These are phyloP conservation scores for Sphagnum fallax DNA, from an alignment of 228 moss, liverwort and hornwort species.

Conservation along the genomic window DNA sequence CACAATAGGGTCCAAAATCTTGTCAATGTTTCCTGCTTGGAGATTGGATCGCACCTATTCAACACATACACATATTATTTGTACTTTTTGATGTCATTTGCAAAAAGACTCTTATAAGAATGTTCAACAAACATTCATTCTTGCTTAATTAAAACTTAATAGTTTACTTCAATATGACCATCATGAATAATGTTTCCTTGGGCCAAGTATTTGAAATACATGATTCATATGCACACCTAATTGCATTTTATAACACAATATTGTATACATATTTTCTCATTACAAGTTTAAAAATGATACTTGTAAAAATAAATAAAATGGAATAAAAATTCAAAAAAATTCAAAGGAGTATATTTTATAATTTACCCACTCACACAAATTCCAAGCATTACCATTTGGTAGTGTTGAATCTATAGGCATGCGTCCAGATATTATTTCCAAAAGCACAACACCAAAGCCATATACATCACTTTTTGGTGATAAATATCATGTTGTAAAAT, in stretches of 20 bases:
- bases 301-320: too few species aligned
- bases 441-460: slow-evolving; percentile 25
- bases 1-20: slow-evolving; percentile 10
- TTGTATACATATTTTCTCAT: too few species aligned
- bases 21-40: slow-evolving; percentile 7
- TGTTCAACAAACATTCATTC: too few species aligned
- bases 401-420: slow-evolving; percentile 10
- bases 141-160: neutral
- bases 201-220: neutral
- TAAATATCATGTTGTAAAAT: slow-evolving; percentile 6
- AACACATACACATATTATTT: too few species aligned
- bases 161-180: neutral
- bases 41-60: slow-evolving; percentile 13
- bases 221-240: neutral
- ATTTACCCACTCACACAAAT: slow-evolving; percentile 13
- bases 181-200: too few species aligned
- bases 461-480: slow-evolving; percentile 27
- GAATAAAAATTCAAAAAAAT: too few species aligned
- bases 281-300: too few species aligned
- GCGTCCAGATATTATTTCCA: slow-evolving; percentile 14
- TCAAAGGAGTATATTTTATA: too few species aligned
- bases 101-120: too few species aligned
- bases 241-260: neutral
- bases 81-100: too few species aligned
- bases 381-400: neutral